phyloP scores from a whole-genome alignment of 2,329 filamentous ascomycete genomes.

The Talaromyces sp. region DNA sequence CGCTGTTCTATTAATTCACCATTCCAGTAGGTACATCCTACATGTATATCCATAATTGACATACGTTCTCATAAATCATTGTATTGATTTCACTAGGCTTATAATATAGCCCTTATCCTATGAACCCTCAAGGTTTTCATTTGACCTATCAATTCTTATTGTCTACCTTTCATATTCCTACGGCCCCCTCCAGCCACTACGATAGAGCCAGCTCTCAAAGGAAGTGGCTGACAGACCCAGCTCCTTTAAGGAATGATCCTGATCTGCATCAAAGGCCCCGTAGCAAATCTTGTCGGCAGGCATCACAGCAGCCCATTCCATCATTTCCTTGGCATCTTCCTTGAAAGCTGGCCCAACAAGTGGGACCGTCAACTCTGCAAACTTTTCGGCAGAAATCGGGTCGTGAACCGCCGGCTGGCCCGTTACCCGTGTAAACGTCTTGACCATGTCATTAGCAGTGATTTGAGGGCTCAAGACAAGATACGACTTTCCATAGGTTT shows the following conservation, averaged over 20 bases:
- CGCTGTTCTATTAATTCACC: too few species aligned
- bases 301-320: constrained; percentile 16
- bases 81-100: too few species aligned
- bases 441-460: constrained; percentile 6
- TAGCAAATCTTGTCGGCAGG: constrained; percentile 16
- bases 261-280: constrained; percentile 11
- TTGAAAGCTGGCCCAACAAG: constrained; percentile 12
- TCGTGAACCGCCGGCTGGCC: constrained; percentile 7
- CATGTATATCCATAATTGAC: too few species aligned
- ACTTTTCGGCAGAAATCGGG: constrained; percentile 14
- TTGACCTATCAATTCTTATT: too few species aligned
- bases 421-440: constrained; percentile 10
- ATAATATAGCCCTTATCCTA: too few species aligned
- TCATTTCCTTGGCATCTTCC: constrained; percentile 16
- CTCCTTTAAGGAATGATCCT: constrained; percentile 13
- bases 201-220: constrained; percentile 16
- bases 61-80: too few species aligned
- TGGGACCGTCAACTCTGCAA: constrained; percentile 4
- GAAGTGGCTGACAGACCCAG: constrained; percentile 14
- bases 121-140: too few species aligned
- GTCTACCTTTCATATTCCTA: not conserved
- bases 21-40: too few species aligned
- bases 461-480: constrained; percentile 8
- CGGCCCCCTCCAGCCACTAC: constrained; percentile 13
- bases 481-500: constrained; percentile 13